phyloP scores from a whole-genome alignment of 495 filamentous ascomycete species.

The Lepraria neglecta region DNA sequence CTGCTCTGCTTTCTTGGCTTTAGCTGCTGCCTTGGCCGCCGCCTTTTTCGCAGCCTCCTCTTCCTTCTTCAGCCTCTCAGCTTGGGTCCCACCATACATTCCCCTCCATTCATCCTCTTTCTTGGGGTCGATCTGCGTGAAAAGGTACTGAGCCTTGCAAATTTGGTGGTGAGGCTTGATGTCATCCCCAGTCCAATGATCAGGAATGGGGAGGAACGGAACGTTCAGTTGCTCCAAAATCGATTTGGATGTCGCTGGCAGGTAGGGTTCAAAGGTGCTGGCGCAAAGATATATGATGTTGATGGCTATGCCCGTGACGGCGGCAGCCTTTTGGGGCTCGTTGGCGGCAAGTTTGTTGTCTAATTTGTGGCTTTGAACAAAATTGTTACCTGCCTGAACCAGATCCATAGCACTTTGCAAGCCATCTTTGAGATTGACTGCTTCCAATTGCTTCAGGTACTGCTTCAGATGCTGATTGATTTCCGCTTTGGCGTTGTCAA shows the following conservation, averaged over 20 bases:
- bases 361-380: slow-evolving; percentile 66
- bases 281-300: slow-evolving; percentile 79
- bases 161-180: slow-evolving; percentile 68
- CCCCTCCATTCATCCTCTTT: slow-evolving; percentile 79
- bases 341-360: slow-evolving; percentile 73
- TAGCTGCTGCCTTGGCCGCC: slow-evolving; percentile 49
- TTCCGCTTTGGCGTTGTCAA: slow-evolving; percentile 53
- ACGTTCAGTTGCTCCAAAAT: slow-evolving; percentile 70
- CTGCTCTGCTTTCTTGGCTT: slow-evolving; percentile 53
- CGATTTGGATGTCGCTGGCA: slow-evolving; percentile 68
- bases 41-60: slow-evolving; percentile 56
- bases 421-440: slow-evolving; percentile 68
- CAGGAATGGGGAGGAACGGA: slow-evolving; percentile 60
- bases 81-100: slow-evolving; percentile 70
- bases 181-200: slow-evolving; percentile 39
- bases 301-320: slow-evolving; percentile 73
- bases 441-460: slow-evolving; percentile 68
- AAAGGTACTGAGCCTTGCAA: slow-evolving; percentile 74
- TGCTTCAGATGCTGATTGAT: slow-evolving; percentile 57
- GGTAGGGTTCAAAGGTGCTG: slow-evolving; percentile 70
- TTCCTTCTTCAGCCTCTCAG: slow-evolving; percentile 54
- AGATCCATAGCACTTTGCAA: slow-evolving; percentile 65
- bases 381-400: slow-evolving; percentile 65
- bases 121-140: slow-evolving; percentile 73
- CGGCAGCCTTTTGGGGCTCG: slow-evolving; percentile 63